Evolutionary conservation across 139 green algal species (phyloP).

Genomic region (Eudorina sp.): DNA sequence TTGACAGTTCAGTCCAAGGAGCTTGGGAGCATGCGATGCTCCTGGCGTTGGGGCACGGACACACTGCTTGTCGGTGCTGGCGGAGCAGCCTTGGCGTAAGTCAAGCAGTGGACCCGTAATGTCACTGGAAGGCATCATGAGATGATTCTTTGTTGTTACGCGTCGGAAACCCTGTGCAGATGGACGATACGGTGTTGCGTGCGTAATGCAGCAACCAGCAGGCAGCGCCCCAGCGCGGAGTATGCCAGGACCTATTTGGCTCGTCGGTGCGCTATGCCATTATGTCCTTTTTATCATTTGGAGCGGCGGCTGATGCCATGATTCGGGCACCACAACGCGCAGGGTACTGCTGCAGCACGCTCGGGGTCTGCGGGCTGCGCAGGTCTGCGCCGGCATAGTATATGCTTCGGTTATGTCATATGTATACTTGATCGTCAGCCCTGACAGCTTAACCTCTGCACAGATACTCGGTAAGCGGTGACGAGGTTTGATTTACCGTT

Average conservation of each 20-base stretch:
- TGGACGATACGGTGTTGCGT: slow-evolving; percentile 21
- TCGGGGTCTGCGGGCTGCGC: slow-evolving; percentile 25
- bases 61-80: neutral
- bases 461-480: slow-evolving; percentile 33
- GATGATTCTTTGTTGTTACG: neutral
- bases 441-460: neutral
- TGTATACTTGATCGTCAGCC: slow-evolving; percentile 3
- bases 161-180: neutral
- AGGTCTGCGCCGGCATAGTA: slow-evolving; percentile 24
- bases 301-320: too few species aligned
- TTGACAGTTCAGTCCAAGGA: neutral
- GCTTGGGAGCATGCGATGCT: slow-evolving; percentile 12
- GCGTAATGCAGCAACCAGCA: neutral
- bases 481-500: neutral
- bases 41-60: neutral
- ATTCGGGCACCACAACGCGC: too few species aligned
- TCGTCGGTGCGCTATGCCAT: slow-evolving; percentile 20
- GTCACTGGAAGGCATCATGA: neutral
- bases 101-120: neutral
- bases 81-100: slow-evolving; percentile 11
- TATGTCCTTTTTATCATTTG: too few species aligned
- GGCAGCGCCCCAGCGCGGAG: neutral
- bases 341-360: slow-evolving; percentile 38
- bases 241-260: neutral
- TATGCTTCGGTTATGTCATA: slow-evolving; percentile 39